A percentile compares a stretch with the other conserved stretches of the same genome.
Evolutionary conservation across 257 asterid genomes (phyloP).

Genomic region (Striga asiatica): DNA sequence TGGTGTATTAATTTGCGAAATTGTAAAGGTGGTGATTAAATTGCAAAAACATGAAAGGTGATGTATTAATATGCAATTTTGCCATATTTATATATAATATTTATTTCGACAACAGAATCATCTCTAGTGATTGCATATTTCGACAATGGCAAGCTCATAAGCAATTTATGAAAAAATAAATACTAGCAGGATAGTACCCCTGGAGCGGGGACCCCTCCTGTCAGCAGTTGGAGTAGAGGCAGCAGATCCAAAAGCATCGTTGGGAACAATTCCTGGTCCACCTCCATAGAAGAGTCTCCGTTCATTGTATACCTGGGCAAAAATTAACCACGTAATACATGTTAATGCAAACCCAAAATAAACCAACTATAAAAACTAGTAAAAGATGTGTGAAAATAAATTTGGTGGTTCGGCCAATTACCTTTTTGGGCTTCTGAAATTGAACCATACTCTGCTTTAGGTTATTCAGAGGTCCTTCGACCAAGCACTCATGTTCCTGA

Average conservation of each 20-base stretch:
- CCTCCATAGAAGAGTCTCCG: constrained; percentile 87
- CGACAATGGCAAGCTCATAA: background rate
- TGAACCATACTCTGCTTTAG: constrained; percentile 99
- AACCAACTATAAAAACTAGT: background rate
- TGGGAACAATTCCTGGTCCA: constrained; percentile 71
- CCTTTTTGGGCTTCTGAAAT: constrained; percentile 98
- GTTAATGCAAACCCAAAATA: constrained; percentile 13
- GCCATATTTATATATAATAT: too few relatives aligned
- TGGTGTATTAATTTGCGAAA: too few relatives aligned
- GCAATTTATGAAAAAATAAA: background rate
- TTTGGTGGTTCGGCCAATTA: constrained; percentile 10
- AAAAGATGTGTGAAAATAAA: too few relatives aligned
- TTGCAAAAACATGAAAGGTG: too few relatives aligned
- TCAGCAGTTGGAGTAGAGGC: constrained; percentile 51
- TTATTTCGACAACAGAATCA: background rate
- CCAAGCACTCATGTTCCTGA: constrained; percentile 96
- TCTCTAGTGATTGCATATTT: background rate
- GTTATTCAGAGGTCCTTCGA: constrained; percentile 95
- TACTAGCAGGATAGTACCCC: constrained; percentile 44
- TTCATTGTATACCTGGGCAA: constrained; percentile 72
- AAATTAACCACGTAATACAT: constrained; percentile 20
- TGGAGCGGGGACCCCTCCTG: constrained; percentile 70
- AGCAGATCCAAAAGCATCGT: constrained; percentile 60
- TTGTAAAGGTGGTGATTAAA: too few relatives aligned
- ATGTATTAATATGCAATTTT: too few relatives aligned